Evolutionary conservation across 164 flowering plant genomes (phyloP).

Genomic region (Houttuynia cordata): DNA sequence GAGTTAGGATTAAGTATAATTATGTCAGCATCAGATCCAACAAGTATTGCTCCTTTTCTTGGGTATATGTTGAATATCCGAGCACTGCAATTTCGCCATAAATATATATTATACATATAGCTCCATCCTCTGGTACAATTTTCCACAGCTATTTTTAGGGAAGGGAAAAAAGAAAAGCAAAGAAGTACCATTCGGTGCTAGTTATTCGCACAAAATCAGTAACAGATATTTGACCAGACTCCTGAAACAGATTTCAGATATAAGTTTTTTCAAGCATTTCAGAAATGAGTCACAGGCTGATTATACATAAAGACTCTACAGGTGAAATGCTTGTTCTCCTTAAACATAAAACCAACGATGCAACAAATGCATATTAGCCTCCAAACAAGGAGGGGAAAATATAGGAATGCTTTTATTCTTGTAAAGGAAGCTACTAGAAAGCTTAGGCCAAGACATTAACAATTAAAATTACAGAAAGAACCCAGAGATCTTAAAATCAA

Average conservation of each 20-base stretch:
- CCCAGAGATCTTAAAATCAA: no score
- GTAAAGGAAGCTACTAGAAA: no score
- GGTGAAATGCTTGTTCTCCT: no score
- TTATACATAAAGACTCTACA: no score
- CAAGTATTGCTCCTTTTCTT: slow-evolving; percentile 81
- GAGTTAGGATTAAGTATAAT: slow-evolving; percentile 83
- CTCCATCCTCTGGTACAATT: no score
- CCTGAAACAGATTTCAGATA: slow-evolving; percentile 30
- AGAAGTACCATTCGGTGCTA: slow-evolving; percentile 78
- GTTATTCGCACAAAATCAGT: slow-evolving; percentile 79
- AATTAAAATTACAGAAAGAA: no score
- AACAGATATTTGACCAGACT: slow-evolving; percentile 71
- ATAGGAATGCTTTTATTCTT: no score
- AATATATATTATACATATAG: neutral
- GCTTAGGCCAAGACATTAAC: no score
- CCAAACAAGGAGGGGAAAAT: no score
- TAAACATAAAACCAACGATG: no score
- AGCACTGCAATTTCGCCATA: slow-evolving; percentile 40
- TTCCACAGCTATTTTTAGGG: neutral
- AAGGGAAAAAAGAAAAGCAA: neutral
- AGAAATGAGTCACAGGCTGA: neutral
- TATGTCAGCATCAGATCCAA: slow-evolving; percentile 96
- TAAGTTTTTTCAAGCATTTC: neutral
- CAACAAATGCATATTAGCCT: no score
- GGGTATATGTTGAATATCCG: slow-evolving; percentile 90